phyloP scores from a whole-genome alignment of 352 stramenopile species.

The Pythium periplocum region DNA sequence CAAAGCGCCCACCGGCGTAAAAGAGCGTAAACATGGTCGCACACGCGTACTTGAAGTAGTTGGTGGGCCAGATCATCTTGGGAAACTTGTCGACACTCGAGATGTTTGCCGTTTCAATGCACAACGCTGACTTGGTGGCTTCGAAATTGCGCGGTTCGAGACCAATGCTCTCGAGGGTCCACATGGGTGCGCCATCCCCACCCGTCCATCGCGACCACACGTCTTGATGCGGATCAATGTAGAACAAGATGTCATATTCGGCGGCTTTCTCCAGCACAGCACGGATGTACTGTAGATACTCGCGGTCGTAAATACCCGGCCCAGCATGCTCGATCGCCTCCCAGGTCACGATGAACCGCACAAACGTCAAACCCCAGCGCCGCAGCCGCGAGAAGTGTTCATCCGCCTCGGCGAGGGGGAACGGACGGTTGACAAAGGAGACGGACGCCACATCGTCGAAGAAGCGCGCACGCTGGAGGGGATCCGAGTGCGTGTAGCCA shows the following conservation, averaged over 20 bases:
- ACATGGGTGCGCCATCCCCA: conserved; percentile 85
- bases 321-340: conserved; percentile 87
- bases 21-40: conserved; percentile 93
- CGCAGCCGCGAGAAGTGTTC: conserved; percentile 72
- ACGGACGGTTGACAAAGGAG: conserved; percentile 79
- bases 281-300: conserved; percentile 81
- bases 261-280: conserved; percentile 50
- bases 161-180: conserved; percentile 80
- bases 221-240: conserved; percentile 91
- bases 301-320: conserved; percentile 74
- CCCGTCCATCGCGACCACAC: conserved; percentile 90
- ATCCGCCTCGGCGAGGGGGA: conserved; percentile 76
- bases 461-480: conserved; percentile 26
- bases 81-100: conserved; percentile 39
- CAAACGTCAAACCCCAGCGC: conserved; percentile 78
- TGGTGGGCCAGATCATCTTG: conserved; percentile 92
- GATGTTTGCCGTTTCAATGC: conserved; percentile 41
- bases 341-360: conserved; percentile 87
- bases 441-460: conserved; percentile 47
- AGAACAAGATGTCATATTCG: conserved; percentile 73
- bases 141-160: conserved; percentile 75
- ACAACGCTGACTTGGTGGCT: conserved; percentile 67
- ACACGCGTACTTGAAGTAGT: conserved; percentile 88
- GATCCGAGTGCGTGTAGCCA: conserved; percentile 48
- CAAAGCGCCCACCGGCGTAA: conserved; percentile 68